Evolutionary conservation across 2,329 filamentous ascomycete species (phyloP).

Genomic region (Pezicula rhizophila): DNA sequence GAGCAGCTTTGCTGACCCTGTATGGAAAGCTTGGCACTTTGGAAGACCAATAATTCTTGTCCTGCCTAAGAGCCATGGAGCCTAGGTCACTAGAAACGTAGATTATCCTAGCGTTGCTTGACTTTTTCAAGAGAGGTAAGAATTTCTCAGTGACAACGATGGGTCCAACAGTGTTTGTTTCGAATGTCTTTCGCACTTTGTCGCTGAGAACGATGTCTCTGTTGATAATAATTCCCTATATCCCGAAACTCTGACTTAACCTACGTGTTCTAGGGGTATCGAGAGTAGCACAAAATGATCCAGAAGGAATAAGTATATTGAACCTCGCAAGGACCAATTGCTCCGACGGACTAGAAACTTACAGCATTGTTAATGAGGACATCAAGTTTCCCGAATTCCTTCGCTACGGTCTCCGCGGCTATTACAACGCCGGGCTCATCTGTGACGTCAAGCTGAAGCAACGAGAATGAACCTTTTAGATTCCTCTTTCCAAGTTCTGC

Average conservation of each 20-base stretch:
- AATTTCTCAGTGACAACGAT: slow-evolving; percentile 11
- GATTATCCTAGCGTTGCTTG: slow-evolving; percentile 9
- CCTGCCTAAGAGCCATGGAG: slow-evolving; percentile 9
- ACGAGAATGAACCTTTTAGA: slow-evolving; percentile 12
- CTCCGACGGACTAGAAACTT: too few species aligned
- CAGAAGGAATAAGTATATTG: too few species aligned
- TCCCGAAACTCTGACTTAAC: too few species aligned
- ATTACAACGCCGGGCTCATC: slow-evolving; percentile 3
- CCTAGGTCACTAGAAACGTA: slow-evolving; percentile 11
- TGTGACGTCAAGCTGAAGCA: slow-evolving; percentile 15
- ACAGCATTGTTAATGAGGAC: slow-evolving; percentile 22
- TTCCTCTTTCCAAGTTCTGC: slow-evolving; percentile 8
- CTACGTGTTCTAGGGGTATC: too few species aligned
- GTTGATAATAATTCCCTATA: slow-evolving; percentile 3
- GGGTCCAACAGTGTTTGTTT: slow-evolving; percentile 15
- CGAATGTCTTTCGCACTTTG: slow-evolving; percentile 6
- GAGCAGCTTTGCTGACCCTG: slow-evolving; percentile 16
- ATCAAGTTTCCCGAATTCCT: slow-evolving; percentile 22
- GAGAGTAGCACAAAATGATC: too few species aligned
- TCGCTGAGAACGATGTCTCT: background rate
- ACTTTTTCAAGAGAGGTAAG: slow-evolving; percentile 12
- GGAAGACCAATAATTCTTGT: slow-evolving; percentile 9
- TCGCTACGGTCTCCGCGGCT: slow-evolving; percentile 2
- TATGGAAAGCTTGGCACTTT: slow-evolving; percentile 3
- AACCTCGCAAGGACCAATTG: too few species aligned